Conservation (phyloP, 176 grass and related monocot species). For the Puccinellia tenuiflora region DNA sequence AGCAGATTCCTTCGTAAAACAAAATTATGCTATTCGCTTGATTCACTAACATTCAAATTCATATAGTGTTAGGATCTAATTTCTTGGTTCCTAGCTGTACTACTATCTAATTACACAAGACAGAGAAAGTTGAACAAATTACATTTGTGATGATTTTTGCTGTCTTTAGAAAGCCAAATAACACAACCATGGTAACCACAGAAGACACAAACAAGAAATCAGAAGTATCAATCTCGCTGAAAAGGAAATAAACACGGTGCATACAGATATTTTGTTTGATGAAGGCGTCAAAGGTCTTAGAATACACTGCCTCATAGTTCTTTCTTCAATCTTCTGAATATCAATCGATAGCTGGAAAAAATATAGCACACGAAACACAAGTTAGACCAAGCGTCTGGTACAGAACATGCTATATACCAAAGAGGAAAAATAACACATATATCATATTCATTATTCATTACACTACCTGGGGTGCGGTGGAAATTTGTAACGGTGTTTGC, state of each 20-base stretch:
- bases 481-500: slow-evolving; percentile 50
- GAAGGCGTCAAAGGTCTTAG: slow-evolving; percentile 68
- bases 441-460: slow-evolving; percentile 2
- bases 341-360: slow-evolving; percentile 41
- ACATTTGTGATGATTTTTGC: not conserved
- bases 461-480: slow-evolving; percentile 54
- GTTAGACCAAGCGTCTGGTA: not conserved
- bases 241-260: slow-evolving; percentile 14
- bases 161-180: not conserved
- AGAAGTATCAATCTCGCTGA: not conserved
- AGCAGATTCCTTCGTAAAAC: not conserved
- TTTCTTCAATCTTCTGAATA: slow-evolving; percentile 68
- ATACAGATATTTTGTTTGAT: slow-evolving; percentile 58
- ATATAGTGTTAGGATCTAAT: not conserved
- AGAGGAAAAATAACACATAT: not conserved
- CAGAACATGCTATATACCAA: not conserved
- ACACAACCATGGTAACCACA: not conserved
- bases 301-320: slow-evolving; percentile 53
- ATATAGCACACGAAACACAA: not conserved
- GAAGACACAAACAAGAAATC: slow-evolving; percentile 9
- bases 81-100: not conserved
- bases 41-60: not conserved
- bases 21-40: not conserved
- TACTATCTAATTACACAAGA: not conserved
- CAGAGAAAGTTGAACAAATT: not conserved